Percentiles rank a stretch among this genome's conserved stretches.
Conservation (phyloP, 2,329 filamentous ascomycete genomes). For the Pestalotiopsis fici region DNA sequence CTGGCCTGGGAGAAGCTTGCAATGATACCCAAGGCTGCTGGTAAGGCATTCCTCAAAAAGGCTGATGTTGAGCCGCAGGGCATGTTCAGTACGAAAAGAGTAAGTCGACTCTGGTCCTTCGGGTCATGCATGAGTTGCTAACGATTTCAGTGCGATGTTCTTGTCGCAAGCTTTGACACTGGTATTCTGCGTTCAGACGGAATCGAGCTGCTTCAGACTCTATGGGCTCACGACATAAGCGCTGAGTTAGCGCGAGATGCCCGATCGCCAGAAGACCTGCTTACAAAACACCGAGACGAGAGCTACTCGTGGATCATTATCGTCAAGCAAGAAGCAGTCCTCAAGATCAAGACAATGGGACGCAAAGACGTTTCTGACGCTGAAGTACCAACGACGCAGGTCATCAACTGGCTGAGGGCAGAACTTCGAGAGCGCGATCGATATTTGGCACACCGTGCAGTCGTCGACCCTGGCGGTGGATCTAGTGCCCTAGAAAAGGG, state of each 20-base stretch:
- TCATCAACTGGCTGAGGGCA: constrained; percentile 77
- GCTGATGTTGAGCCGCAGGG: constrained; percentile 61
- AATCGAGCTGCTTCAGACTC: constrained; percentile 72
- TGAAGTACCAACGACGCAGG: constrained; percentile 72
- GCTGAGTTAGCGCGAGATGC: constrained; percentile 85
- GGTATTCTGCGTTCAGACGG: constrained; percentile 74
- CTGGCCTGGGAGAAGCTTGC: constrained; percentile 84
- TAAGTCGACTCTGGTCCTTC: constrained; percentile 40
- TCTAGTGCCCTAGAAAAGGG: constrained; percentile 19
- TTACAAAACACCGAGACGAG: constrained; percentile 75
- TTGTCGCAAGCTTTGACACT: constrained; percentile 85
- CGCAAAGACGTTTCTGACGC: constrained; percentile 74
- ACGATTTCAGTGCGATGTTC: constrained; percentile 71
- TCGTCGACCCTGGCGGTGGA: constrained; percentile 32
- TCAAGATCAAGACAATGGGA: constrained; percentile 79
- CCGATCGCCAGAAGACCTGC: constrained; percentile 76
- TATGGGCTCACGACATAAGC: constrained; percentile 84
- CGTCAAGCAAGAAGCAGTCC: constrained; percentile 74
- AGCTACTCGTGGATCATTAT: constrained; percentile 85
- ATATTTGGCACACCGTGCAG: constrained; percentile 36
- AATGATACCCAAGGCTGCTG: constrained; percentile 58
- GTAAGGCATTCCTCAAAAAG: constrained; percentile 69
- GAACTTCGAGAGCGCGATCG: constrained; percentile 79
- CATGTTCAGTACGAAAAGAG: constrained; percentile 64
- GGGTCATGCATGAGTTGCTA: constrained; percentile 7